Evolutionary conservation across 2,329 filamentous ascomycete genomes (phyloP).

Genomic region (Aureobasidium namibiae): DNA sequence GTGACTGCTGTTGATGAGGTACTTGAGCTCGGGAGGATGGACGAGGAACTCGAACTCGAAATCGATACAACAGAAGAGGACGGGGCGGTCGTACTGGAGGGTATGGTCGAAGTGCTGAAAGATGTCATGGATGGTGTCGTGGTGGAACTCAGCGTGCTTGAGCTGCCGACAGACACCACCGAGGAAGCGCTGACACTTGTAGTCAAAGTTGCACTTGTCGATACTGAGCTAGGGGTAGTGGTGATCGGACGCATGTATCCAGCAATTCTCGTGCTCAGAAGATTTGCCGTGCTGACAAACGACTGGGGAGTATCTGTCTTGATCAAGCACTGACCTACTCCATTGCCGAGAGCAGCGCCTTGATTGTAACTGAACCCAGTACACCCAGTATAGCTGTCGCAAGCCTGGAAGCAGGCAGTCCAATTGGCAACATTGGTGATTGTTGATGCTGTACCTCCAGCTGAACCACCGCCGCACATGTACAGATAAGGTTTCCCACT

Average conservation of each 20-base stretch:
- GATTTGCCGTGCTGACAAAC: constrained; percentile 14
- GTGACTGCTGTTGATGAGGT: neutral
- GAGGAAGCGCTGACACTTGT: neutral
- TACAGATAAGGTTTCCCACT: constrained; percentile 10
- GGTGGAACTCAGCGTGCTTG: neutral
- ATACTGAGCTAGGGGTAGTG: neutral
- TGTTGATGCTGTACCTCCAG: neutral
- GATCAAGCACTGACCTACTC: constrained; percentile 17
- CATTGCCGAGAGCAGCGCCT: constrained; percentile 15
- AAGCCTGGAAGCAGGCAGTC: constrained; percentile 19
- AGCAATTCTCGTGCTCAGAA: constrained; percentile 12
- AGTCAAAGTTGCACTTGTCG: neutral
- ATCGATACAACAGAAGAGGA: neutral
- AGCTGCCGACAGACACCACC: neutral
- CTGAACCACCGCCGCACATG: constrained; percentile 16
- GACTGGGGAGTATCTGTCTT: constrained; percentile 13
- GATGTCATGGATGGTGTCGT: neutral
- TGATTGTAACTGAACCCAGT: constrained; percentile 19
- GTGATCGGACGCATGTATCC: neutral
- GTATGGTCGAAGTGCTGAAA: neutral
- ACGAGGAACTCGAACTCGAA: neutral
- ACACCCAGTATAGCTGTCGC: constrained; percentile 18
- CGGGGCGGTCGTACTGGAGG: neutral
- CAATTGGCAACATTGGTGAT: constrained; percentile 8
- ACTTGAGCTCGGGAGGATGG: neutral